Percentiles rank a stretch among this genome's conserved stretches.
These are phyloP conservation scores for Miscanthus lutarioriparius DNA, from an alignment of 176 grass and related monocot genomes.

Conservation along the genomic window DNA sequence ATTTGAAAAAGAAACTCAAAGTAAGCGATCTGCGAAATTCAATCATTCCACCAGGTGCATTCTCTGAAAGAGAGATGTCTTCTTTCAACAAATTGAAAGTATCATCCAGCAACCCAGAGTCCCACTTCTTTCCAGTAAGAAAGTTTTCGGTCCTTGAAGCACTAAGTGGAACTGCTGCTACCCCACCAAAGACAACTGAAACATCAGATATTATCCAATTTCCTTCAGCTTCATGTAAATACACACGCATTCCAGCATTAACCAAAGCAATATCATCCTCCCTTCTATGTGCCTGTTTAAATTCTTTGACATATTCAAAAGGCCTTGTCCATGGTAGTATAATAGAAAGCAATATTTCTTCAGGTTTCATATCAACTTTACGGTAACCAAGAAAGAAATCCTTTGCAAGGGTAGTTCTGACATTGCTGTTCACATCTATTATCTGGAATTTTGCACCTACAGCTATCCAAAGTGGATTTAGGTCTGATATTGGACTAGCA, in stretches of 20 bases:
- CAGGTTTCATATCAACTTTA: slow-evolving; percentile 72
- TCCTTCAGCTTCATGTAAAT: slow-evolving; percentile 59
- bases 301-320: slow-evolving; percentile 94
- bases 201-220: slow-evolving; percentile 65
- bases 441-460: slow-evolving; percentile 73
- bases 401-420: slow-evolving; percentile 61
- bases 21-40: slow-evolving; percentile 94
- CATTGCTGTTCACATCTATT: slow-evolving; percentile 64
- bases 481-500: slow-evolving; percentile 98
- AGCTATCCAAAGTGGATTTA: slow-evolving; percentile 98
- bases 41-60: slow-evolving; percentile 97
- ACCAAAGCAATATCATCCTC: slow-evolving; percentile 99
- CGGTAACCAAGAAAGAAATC: slow-evolving; percentile 95
- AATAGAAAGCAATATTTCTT: slow-evolving; percentile 84
- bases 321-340: slow-evolving; percentile 82
- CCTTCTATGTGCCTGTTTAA: slow-evolving; percentile 96
- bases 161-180: slow-evolving; percentile 68
- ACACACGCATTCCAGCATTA: slow-evolving; percentile 82
- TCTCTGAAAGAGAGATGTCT: slow-evolving; percentile 65
- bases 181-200: slow-evolving; percentile 81
- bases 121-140: slow-evolving; percentile 68
- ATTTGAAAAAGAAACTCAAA: slow-evolving; percentile 99
- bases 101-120: slow-evolving; percentile 56
- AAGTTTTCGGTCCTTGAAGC: slow-evolving; percentile 70
- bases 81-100: slow-evolving; percentile 74